Base-by-base conservation (phyloP, 2,329 filamentous ascomycete genomes). In the Whalleya microplaca region DNA sequence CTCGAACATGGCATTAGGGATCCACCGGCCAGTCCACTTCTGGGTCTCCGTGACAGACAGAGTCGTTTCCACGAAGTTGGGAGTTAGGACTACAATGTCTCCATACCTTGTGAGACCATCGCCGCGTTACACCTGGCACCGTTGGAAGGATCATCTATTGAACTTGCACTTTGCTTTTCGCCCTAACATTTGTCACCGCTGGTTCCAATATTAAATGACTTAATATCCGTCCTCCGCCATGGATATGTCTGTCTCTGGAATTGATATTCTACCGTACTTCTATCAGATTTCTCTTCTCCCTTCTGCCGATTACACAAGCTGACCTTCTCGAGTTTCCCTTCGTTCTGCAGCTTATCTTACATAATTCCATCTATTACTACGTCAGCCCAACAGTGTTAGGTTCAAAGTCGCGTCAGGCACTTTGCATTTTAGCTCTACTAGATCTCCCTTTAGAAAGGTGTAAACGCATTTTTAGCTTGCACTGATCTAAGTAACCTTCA, bases 121-220 rank as follows among this genome's bases (percentile, higher is more conserved):
- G 62, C 66, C 65, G 65, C 59, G 62, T 67, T 68, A 68, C 63
- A 69, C 65, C 64, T 69, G 64, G 67, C 63, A 67, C 62, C 56
- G 61, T 62, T 62, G 61, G 58, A 67, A 63, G 67, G 67, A 68
- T 69, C 67, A 66, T 62, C 67, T 69, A 65, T 65, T 61, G 63
- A 59, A 62, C 66, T 65, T 62, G 59, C 64, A 60, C 61, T 62
- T 66, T 66, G 62, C 65, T 68, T 66, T 66, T 66, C 64, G 65
- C 65, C 63, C 64, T 69, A 66, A 61, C 59, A 59, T 61, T 61
- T 65, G 68, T 71, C 68, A 71, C 69, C 69, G 69, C 69, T 64
- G 65, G 64, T 70, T 69, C 65, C 48, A 66, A 66, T 66, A 68
- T 70, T 70, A 69, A 70, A 70, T 67, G 59, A 69, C 63, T 60